Evolutionary conservation across 2,329 filamentous ascomycete genomes (phyloP).

Genomic region (Diaporthe citri): DNA sequence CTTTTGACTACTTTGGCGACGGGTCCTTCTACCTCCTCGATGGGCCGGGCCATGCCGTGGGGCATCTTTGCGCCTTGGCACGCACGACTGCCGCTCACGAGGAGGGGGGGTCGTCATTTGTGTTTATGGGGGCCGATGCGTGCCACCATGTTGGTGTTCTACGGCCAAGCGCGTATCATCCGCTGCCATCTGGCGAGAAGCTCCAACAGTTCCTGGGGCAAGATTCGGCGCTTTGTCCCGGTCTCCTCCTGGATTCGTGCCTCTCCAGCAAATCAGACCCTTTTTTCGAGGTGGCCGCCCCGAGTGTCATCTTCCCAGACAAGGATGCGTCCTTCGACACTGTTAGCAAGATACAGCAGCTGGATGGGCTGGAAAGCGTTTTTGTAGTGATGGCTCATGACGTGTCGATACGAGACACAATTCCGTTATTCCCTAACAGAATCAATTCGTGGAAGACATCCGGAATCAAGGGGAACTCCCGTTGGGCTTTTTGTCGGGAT

Average conservation of each 20-base stretch:
- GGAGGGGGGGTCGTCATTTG: slow-evolving; percentile 41
- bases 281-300: slow-evolving; percentile 42
- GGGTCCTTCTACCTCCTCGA: slow-evolving; percentile 45
- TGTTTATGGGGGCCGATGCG: slow-evolving; percentile 44
- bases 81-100: slow-evolving; percentile 24
- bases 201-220: slow-evolving; percentile 2
- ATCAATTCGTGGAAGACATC: slow-evolving; percentile 5
- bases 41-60: slow-evolving; percentile 43
- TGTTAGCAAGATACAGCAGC: slow-evolving; percentile 19
- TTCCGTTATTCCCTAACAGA: neutral
- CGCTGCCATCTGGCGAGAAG: slow-evolving; percentile 47
- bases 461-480: neutral
- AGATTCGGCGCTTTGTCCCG: neutral
- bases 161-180: slow-evolving; percentile 50
- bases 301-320: slow-evolving; percentile 10
- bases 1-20: slow-evolving; percentile 45
- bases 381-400: slow-evolving; percentile 27
- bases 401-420: neutral
- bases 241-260: slow-evolving; percentile 12
- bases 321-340: slow-evolving; percentile 19
- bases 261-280: slow-evolving; percentile 30
- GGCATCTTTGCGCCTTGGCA: slow-evolving; percentile 39
- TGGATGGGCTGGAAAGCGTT: slow-evolving; percentile 14
- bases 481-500: slow-evolving; percentile 24
- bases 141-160: slow-evolving; percentile 51